Percentiles rank a stretch among this genome's conserved stretches.
These are phyloP conservation scores for Euphorbia peplus DNA, from an alignment of 345 rosid genomes.

Conservation along the genomic window DNA sequence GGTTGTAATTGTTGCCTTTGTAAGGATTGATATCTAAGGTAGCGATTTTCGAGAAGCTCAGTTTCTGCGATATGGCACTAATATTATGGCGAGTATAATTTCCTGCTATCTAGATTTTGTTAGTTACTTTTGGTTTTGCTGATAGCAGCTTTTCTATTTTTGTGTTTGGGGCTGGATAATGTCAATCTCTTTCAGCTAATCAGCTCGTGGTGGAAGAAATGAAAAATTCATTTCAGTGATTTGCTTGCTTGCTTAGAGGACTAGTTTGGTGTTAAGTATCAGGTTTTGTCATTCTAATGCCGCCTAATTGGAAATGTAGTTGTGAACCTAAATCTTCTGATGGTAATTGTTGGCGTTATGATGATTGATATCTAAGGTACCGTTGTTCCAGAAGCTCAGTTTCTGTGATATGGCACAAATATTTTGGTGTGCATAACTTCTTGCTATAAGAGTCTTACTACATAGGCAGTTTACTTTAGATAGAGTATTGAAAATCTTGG, in stretches of 20 bases:
- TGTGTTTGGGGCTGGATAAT: neutral
- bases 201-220: conserved; percentile 1
- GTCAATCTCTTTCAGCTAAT: neutral
- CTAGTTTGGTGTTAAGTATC: conserved; percentile 5
- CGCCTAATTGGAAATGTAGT: neutral
- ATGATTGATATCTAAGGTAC: neutral
- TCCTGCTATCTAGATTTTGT: neutral
- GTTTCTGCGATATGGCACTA: neutral
- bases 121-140: neutral
- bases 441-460: neutral
- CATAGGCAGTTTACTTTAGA: too few species aligned
- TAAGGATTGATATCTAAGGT: neutral
- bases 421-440: neutral
- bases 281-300: neutral
- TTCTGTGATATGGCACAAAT: neutral
- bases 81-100: neutral
- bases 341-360: neutral
- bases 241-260: conserved; percentile 2
- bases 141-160: neutral
- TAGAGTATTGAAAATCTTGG: too few species aligned
- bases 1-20: neutral
- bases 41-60: neutral
- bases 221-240: conserved; percentile 4
- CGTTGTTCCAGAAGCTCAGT: neutral
- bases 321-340: neutral